A percentile compares a stretch with the other conserved stretches of the same genome.
Evolutionary conservation across 1,284 basidiomycete genomes (phyloP).

Genomic region (Cutaneotrichosporon dermatis): DNA sequence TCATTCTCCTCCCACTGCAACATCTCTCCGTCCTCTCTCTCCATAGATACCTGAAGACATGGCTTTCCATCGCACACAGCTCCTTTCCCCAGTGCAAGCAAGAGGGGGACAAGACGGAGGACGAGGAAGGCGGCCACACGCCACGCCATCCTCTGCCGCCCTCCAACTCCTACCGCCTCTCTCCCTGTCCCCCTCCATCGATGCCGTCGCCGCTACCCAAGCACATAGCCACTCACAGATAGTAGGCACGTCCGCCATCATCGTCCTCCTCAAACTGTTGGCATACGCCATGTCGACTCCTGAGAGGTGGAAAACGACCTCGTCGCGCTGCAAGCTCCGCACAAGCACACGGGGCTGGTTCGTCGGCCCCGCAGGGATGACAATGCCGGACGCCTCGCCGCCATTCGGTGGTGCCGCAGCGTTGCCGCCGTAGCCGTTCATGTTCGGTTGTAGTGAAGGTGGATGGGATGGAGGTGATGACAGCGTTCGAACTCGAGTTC

Average conservation of each 20-base stretch:
- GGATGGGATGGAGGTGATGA: neutral
- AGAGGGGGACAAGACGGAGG: too few species aligned
- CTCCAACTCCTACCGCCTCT: neutral
- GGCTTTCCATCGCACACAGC: too few species aligned
- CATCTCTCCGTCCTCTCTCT: too few species aligned
- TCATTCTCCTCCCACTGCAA: too few species aligned
- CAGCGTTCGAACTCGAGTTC: too few species aligned
- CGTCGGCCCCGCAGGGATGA: conserved; percentile 35
- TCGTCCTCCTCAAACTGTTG: conserved; percentile 79
- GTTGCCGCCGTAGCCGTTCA: conserved; percentile 4
- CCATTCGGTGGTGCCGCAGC: neutral
- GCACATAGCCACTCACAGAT: conserved; percentile 60
- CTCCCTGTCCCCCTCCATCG: too few species aligned
- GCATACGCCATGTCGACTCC: conserved; percentile 93
- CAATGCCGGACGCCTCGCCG: conserved; percentile 1
- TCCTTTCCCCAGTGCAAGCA: too few species aligned
- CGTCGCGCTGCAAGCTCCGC: conserved; percentile 61
- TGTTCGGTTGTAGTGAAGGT: neutral
- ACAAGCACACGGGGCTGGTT: conserved; percentile 40
- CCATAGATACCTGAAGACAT: too few species aligned
- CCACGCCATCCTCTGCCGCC: too few species aligned
- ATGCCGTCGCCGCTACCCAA: too few species aligned
- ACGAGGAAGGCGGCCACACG: too few species aligned
- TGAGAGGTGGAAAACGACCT: conserved; percentile 81
- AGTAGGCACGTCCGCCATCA: conserved; percentile 94